phyloP scores from a whole-genome alignment of 257 asterid species.

The Petunia axillaris region DNA sequence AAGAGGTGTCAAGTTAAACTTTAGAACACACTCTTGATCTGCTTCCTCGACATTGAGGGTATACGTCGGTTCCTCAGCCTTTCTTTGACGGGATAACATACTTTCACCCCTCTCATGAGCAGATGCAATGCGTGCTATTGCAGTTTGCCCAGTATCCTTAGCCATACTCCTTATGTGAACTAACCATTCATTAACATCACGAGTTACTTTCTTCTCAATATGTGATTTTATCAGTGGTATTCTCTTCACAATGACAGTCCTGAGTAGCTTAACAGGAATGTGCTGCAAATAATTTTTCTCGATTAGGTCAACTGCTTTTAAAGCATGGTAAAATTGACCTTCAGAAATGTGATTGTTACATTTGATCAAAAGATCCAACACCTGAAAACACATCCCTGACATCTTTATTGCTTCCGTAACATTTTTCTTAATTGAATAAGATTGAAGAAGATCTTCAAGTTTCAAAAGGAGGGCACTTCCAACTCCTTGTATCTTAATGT shows the following conservation, averaged over 20 bases:
- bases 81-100: conserved; percentile 86
- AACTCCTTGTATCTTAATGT: conserved; percentile 71
- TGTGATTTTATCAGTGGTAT: conserved; percentile 68
- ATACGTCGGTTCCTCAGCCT: conserved; percentile 82
- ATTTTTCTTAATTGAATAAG: conserved; percentile 68
- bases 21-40: conserved; percentile 63
- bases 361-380: conserved; percentile 76
- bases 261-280: conserved; percentile 65
- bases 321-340: conserved; percentile 78
- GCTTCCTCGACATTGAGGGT: conserved; percentile 80
- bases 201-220: conserved; percentile 70
- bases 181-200: conserved; percentile 86
- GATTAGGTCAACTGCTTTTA: conserved; percentile 73
- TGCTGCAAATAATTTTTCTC: conserved; percentile 65
- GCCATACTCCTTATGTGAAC: conserved; percentile 78
- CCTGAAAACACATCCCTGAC: conserved; percentile 70
- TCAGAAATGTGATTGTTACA: conserved; percentile 72
- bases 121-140: conserved; percentile 69
- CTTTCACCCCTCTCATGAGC: conserved; percentile 92
- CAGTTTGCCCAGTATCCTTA: conserved; percentile 79
- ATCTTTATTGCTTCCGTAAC: conserved; percentile 78
- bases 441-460: conserved; percentile 82
- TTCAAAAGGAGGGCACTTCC: conserved; percentile 68
- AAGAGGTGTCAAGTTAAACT: conserved; percentile 86
- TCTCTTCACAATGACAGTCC: conserved; percentile 53